These are phyloP conservation scores for Volvox carteri DNA, from an alignment of 163 green algal genomes.

Conservation along the genomic window DNA sequence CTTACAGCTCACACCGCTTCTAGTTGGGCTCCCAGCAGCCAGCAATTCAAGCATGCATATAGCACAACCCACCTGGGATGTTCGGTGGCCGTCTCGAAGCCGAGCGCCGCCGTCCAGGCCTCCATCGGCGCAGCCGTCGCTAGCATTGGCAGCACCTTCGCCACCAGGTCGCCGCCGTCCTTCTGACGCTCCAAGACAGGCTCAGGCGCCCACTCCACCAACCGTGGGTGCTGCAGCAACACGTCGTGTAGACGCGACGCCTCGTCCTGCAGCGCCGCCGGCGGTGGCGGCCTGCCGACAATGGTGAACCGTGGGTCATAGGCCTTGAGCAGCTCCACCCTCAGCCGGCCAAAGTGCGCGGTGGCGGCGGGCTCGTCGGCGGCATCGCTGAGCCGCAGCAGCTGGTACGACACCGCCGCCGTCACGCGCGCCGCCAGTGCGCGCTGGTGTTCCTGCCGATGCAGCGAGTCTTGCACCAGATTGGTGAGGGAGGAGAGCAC, in stretches of 20 bases:
- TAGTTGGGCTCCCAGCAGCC: no score
- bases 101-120: conserved; percentile 57
- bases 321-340: conserved; percentile 63
- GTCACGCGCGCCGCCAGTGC: conserved; percentile 54
- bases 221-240: conserved; percentile 52
- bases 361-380: conserved; percentile 45
- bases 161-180: conserved; percentile 57
- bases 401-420: conserved; percentile 63
- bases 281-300: conserved; percentile 30
- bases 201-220: conserved; percentile 42
- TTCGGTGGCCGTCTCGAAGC: conserved; percentile 52
- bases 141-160: conserved; percentile 60
- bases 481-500: conserved; percentile 59
- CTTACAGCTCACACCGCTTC: background rate
- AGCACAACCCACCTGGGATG: conserved; percentile 41
- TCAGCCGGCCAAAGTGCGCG: conserved; percentile 51
- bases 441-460: conserved; percentile 64
- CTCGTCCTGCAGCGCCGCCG: conserved; percentile 53
- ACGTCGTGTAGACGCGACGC: conserved; percentile 56
- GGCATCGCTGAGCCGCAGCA: conserved; percentile 54
- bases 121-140: conserved; percentile 46
- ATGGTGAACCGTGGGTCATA: conserved; percentile 63
- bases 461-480: conserved; percentile 58
- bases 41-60: no score
- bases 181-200: conserved; percentile 32